Evolutionary conservation across 2,329 filamentous ascomycete species (phyloP).

Genomic region (Coniochaeta sp.): DNA sequence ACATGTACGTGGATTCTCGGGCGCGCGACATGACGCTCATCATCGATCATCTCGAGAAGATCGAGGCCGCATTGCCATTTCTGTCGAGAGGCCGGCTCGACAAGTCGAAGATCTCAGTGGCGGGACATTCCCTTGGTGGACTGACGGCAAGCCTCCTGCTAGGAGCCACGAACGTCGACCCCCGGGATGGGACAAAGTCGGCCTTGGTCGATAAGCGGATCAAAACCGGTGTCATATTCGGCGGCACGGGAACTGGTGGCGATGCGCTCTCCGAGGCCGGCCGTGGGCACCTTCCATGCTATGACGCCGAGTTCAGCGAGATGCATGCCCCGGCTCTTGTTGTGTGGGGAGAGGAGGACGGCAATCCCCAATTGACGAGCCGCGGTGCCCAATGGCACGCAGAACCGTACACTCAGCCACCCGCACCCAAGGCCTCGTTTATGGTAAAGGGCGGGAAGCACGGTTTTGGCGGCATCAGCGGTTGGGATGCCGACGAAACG

Average conservation of each 20-base stretch:
- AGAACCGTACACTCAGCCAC: constrained; percentile 24
- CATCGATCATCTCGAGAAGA: constrained; percentile 27
- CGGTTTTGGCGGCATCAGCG: constrained; percentile 29
- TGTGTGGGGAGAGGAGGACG: constrained; percentile 30
- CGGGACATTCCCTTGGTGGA: constrained; percentile 31
- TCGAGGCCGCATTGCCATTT: constrained; percentile 25
- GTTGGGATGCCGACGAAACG: constrained; percentile 27
- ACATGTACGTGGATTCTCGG: constrained; percentile 24
- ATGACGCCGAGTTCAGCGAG: constrained; percentile 22
- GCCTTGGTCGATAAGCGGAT: constrained; percentile 23
- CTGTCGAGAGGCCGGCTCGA: constrained; percentile 26
- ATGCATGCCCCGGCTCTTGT: constrained; percentile 29
- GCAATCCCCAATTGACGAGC: constrained; percentile 21
- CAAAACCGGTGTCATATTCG: constrained; percentile 28
- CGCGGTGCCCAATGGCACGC: constrained; percentile 31
- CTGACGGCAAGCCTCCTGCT: constrained; percentile 26
- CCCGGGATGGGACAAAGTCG: constrained; percentile 15
- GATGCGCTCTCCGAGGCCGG: constrained; percentile 21
- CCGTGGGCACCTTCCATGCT: constrained; percentile 21
- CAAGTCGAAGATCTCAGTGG: constrained; percentile 23
- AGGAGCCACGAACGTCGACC: constrained; percentile 26
- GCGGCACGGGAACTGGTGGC: constrained; percentile 22
- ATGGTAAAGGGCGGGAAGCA: constrained; percentile 26
- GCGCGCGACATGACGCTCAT: constrained; percentile 28
- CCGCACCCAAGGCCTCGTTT: constrained; percentile 27